Conservation (phyloP, 257 asterid genomes). For the Gardenia jasminoides region DNA sequence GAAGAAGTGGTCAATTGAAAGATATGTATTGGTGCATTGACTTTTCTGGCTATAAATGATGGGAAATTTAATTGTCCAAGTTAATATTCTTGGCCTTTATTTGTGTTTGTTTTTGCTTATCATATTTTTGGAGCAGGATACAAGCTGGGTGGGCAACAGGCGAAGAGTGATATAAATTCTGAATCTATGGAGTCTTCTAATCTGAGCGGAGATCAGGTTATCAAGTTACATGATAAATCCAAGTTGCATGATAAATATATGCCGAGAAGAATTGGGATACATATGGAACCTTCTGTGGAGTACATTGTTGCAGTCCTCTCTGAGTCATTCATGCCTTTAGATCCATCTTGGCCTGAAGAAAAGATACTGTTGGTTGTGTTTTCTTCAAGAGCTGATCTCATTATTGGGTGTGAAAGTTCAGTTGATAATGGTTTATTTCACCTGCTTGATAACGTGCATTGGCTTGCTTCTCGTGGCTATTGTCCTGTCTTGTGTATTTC, state of each 20-base stretch:
- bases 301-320: slow-evolving; percentile 80
- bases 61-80: neutral
- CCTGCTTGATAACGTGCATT: slow-evolving; percentile 55
- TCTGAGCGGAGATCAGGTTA: slow-evolving; percentile 23
- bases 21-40: neutral
- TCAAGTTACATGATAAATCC: no score
- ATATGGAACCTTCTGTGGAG: slow-evolving; percentile 86
- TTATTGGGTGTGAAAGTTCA: slow-evolving; percentile 52
- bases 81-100: neutral
- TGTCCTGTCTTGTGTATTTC: slow-evolving; percentile 52
- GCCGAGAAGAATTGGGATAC: slow-evolving; percentile 70
- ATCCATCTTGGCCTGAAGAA: slow-evolving; percentile 83
- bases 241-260: slow-evolving; percentile 22
- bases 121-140: slow-evolving; percentile 28
- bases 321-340: slow-evolving; percentile 88
- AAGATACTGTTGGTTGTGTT: slow-evolving; percentile 55
- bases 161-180: slow-evolving; percentile 16
- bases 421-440: slow-evolving; percentile 46
- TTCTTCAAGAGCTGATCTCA: slow-evolving; percentile 60
- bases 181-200: slow-evolving; percentile 24
- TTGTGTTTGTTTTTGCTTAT: slow-evolving; percentile 1
- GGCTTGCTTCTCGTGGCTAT: slow-evolving; percentile 58
- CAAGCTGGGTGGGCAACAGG: slow-evolving; percentile 17
- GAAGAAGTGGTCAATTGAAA: neutral
- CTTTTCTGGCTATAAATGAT: no score